These are phyloP conservation scores for Nematocida minor DNA, from an alignment of 371 early-diverging fungal genomes.

Conservation along the genomic window DNA sequence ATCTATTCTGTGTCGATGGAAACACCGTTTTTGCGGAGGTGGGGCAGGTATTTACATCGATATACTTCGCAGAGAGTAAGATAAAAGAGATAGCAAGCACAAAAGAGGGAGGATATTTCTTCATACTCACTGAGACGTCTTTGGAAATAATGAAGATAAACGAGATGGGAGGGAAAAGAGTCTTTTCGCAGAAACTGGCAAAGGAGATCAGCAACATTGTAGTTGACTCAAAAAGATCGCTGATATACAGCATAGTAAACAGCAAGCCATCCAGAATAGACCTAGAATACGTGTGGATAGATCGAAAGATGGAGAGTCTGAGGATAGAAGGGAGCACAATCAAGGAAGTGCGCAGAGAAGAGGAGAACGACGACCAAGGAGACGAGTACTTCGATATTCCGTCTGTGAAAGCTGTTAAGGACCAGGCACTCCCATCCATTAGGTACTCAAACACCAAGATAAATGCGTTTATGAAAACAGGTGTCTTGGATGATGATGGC, in stretches of 20 bases:
- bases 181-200: not conserved
- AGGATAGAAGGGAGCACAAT: constrained; percentile 28
- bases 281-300: constrained; percentile 35
- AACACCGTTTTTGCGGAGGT: constrained; percentile 35
- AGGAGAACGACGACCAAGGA: constrained; percentile 10
- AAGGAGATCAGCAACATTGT: constrained; percentile 5
- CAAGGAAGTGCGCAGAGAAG: not conserved
- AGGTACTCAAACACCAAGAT: not conserved
- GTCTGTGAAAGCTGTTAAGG: constrained; percentile 1
- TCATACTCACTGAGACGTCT: constrained; percentile 10
- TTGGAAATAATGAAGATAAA: constrained; percentile 26
- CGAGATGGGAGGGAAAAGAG: not conserved
- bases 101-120: constrained; percentile 14
- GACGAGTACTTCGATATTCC: constrained; percentile 44
- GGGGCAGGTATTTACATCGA: constrained; percentile 25
- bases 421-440: not conserved
- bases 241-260: constrained; percentile 5
- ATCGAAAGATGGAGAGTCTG: not conserved
- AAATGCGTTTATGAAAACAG: not conserved
- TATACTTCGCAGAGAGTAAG: constrained; percentile 4
- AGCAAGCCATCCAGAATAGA: constrained; percentile 3
- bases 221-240: constrained; percentile 37
- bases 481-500: not conserved
- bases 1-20: constrained; percentile 38
- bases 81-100: constrained; percentile 22